A percentile compares a stretch with the other conserved stretches of the same genome.
Evolutionary conservation across 441 rosid species (phyloP).

Genomic region (Adansonia grandidieri): DNA sequence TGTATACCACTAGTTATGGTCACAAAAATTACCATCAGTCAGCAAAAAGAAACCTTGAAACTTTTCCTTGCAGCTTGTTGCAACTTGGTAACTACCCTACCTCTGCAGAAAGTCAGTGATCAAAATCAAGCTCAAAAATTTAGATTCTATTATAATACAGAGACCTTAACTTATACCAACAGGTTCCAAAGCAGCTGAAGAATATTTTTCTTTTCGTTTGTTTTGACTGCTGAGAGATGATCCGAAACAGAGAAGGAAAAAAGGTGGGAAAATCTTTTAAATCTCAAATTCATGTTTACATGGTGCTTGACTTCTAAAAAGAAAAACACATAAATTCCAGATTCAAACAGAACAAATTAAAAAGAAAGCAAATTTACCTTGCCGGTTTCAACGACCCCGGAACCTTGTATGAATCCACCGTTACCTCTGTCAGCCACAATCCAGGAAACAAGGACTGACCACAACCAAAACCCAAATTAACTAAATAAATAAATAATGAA

Average conservation of each 20-base stretch:
- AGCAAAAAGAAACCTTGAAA: constrained; percentile 30
- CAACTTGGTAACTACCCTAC: constrained; percentile 31
- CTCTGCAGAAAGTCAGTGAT: constrained; percentile 41
- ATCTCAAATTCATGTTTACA: neutral
- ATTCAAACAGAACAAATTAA: too few relatives aligned
- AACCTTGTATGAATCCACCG: constrained; percentile 59
- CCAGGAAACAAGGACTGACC: constrained; percentile 63
- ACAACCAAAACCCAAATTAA: neutral
- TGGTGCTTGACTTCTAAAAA: constrained; percentile 25
- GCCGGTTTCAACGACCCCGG: constrained; percentile 45
- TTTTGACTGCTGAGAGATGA: neutral
- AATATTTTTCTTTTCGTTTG: neutral
- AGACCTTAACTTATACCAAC: neutral
- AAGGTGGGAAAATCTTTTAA: neutral
- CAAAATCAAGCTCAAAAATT: neutral
- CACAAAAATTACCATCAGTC: constrained; percentile 33
- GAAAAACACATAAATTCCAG: too few relatives aligned
- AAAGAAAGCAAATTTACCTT: constrained; percentile 41
- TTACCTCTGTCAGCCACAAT: constrained; percentile 59
- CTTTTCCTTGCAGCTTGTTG: constrained; percentile 5
- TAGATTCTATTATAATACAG: neutral
- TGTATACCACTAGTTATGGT: constrained; percentile 27
- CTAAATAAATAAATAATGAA: neutral
- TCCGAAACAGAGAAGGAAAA: neutral
- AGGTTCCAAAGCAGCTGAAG: neutral